Conservation (phyloP, 2,329 filamentous ascomycete species). For the Neofusicoccum umdonicola region DNA sequence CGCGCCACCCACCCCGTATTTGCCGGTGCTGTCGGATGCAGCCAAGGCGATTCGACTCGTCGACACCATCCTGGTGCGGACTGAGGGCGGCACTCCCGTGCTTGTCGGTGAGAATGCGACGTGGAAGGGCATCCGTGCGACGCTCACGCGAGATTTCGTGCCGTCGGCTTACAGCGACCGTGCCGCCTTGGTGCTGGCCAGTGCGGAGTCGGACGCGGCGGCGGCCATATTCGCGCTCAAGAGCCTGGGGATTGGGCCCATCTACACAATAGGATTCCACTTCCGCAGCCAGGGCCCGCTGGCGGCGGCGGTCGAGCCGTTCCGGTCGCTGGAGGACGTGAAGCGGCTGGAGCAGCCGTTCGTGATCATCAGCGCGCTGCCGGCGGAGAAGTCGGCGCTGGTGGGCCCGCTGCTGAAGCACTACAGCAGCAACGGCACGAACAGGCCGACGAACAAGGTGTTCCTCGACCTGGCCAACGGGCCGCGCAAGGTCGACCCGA, state of each 20-base stretch:
- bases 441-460: slow-evolving; percentile 55
- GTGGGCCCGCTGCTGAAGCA: slow-evolving; percentile 76
- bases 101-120: slow-evolving; percentile 69
- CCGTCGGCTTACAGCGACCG: slow-evolving; percentile 77
- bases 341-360: slow-evolving; percentile 78
- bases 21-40: slow-evolving; percentile 69
- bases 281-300: slow-evolving; percentile 54
- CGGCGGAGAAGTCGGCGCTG: slow-evolving; percentile 73
- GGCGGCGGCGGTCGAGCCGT: slow-evolving; percentile 63
- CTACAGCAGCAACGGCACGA: slow-evolving; percentile 42
- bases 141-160: slow-evolving; percentile 76
- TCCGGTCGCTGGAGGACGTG: slow-evolving; percentile 72
- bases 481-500: slow-evolving; percentile 51
- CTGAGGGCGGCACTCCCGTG: slow-evolving; percentile 36
- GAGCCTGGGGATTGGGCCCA: slow-evolving; percentile 71
- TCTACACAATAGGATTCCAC: slow-evolving; percentile 82
- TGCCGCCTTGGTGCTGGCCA: slow-evolving; percentile 72
- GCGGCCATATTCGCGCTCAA: slow-evolving; percentile 76
- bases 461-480: slow-evolving; percentile 77
- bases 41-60: slow-evolving; percentile 76
- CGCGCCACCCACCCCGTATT: slow-evolving; percentile 55
- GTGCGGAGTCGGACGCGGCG: slow-evolving; percentile 71
- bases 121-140: slow-evolving; percentile 82
- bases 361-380: slow-evolving; percentile 75
- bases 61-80: slow-evolving; percentile 72